A percentile compares a stretch with the other conserved stretches of the same genome.
These are phyloP conservation scores for Avena eriantha DNA, from an alignment of 176 grass and related monocot genomes.

Conservation along the genomic window DNA sequence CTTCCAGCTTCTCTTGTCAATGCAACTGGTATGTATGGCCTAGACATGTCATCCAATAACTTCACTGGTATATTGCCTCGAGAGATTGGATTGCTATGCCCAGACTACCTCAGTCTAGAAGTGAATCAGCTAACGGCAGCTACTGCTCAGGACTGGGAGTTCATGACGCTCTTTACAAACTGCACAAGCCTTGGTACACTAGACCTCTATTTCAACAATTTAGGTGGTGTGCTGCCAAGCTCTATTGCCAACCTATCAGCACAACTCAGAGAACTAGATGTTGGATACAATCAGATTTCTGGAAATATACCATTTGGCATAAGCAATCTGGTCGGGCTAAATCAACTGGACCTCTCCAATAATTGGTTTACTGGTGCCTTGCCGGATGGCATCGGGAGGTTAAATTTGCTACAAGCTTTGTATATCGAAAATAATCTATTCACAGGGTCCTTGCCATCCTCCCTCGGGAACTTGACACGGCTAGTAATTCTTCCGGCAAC, in stretches of 20 bases:
- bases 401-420: constrained; percentile 41
- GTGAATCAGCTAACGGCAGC: not conserved
- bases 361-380: constrained; percentile 43
- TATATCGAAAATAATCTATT: constrained; percentile 31
- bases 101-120: not conserved
- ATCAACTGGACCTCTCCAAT: not conserved
- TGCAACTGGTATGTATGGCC: constrained; percentile 17
- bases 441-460: constrained; percentile 39
- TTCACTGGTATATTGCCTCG: constrained; percentile 47
- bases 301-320: constrained; percentile 46
- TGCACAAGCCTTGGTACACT: constrained; percentile 44
- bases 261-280: constrained; percentile 28
- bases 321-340: constrained; percentile 44
- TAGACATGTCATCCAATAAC: constrained; percentile 49
- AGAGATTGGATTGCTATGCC: constrained; percentile 50
- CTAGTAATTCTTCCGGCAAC: not conserved
- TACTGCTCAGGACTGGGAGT: not conserved
- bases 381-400: constrained; percentile 40
- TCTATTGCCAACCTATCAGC: constrained; percentile 46
- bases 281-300: constrained; percentile 41
- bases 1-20: constrained; percentile 53
- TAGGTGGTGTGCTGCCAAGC: constrained; percentile 42
- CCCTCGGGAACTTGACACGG: constrained; percentile 42
- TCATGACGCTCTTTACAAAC: constrained; percentile 48
- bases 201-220: constrained; percentile 30